Evolutionary conservation across 2,329 filamentous ascomycete genomes (phyloP).

Genomic region (Volutella citrinella): DNA sequence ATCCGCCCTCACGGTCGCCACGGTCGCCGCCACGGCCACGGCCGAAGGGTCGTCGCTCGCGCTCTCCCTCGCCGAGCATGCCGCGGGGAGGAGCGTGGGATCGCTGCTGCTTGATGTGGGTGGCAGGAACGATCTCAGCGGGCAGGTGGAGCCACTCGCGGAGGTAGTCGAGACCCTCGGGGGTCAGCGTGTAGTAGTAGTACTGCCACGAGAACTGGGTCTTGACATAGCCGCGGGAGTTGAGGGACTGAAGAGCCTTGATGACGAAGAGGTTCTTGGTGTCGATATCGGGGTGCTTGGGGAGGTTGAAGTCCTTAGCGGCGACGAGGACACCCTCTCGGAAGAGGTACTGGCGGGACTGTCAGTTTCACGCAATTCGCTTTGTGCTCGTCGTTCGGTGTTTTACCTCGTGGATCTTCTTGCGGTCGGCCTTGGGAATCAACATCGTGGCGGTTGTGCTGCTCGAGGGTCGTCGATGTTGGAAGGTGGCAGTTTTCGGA

Average conservation of each 20-base stretch:
- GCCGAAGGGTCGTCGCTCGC: slow-evolving; percentile 80
- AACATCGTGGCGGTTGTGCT: slow-evolving; percentile 70
- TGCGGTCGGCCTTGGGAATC: slow-evolving; percentile 99
- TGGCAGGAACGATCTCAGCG: slow-evolving; percentile 98
- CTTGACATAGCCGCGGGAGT: slow-evolving; percentile 98
- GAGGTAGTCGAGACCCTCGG: slow-evolving; percentile 99
- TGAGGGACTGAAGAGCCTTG: slow-evolving; percentile 98
- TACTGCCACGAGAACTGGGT: slow-evolving; percentile 99
- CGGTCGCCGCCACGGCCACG: slow-evolving; percentile 73
- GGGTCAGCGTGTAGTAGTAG: slow-evolving; percentile 99
- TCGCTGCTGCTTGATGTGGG: slow-evolving; percentile 99
- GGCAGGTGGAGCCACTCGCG: slow-evolving; percentile 99
- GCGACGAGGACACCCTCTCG: slow-evolving; percentile 90
- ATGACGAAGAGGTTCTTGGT: slow-evolving; percentile 99
- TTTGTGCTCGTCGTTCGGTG: slow-evolving; percentile 11
- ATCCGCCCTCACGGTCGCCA: slow-evolving; percentile 84
- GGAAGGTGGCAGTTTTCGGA: slow-evolving; percentile 40
- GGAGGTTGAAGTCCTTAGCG: slow-evolving; percentile 98
- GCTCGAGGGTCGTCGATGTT: slow-evolving; percentile 48
- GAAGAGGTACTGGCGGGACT: slow-evolving; percentile 78
- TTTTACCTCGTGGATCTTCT: slow-evolving; percentile 91
- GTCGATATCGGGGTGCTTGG: slow-evolving; percentile 97
- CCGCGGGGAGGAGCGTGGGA: slow-evolving; percentile 96
- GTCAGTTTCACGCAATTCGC: slow-evolving; percentile 25
- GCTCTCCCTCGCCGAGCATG: slow-evolving; percentile 88